Evolutionary conservation across 805 yeast genomes (phyloP).

Genomic region (Nakazawaea ishiwadae): DNA sequence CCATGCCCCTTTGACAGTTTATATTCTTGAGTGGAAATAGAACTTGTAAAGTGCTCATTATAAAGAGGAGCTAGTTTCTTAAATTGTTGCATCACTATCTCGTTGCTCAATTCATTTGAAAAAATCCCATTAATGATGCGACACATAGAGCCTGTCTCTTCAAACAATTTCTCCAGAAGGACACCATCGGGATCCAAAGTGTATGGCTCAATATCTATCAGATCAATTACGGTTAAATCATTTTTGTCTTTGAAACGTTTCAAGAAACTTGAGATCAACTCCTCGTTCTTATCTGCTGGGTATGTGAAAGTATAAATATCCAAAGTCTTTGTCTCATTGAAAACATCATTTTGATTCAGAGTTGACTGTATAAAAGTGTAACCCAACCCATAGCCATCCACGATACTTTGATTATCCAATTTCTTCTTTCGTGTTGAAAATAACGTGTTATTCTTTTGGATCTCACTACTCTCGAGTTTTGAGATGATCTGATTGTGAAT

Average conservation of each 20-base stretch:
- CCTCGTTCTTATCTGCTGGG: neutral
- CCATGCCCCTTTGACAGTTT: slow-evolving; percentile 1
- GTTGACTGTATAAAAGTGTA: slow-evolving; percentile 1
- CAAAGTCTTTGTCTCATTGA: neutral
- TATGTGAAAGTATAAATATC: slow-evolving; percentile 9
- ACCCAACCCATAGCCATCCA: slow-evolving; percentile 1
- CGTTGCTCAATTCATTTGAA: neutral
- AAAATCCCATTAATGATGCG: neutral
- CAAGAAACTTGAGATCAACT: neutral
- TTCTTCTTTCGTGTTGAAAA: neutral
- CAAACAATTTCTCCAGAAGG: slow-evolving; percentile 1
- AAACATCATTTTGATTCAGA: neutral
- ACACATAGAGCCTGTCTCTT: neutral
- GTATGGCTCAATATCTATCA: slow-evolving; percentile 4
- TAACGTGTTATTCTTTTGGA: no score
- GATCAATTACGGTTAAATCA: slow-evolving; percentile 1
- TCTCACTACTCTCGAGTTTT: no score
- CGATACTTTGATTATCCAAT: neutral
- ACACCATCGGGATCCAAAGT: neutral
- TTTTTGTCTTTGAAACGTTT: neutral
- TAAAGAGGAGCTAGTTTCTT: neutral
- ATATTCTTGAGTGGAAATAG: neutral
- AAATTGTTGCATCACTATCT: neutral
- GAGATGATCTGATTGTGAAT: neutral
- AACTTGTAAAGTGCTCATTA: neutral